These are phyloP conservation scores for Elongisporangium senticosum DNA, from an alignment of 352 stramenopile genomes.

Conservation along the genomic window DNA sequence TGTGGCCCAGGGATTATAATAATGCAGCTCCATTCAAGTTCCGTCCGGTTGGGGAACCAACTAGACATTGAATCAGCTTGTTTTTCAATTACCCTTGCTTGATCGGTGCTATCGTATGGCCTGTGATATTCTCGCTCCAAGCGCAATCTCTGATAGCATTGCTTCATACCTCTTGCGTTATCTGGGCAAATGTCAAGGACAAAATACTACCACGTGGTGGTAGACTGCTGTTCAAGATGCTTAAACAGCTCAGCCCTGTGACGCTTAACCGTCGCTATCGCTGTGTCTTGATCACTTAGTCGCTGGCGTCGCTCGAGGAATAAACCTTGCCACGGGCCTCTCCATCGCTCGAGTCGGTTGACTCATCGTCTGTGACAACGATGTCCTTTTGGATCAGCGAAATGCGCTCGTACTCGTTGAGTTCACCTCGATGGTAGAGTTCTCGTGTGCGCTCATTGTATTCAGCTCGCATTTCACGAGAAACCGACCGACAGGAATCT, in stretches of 20 bases:
- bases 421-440: slow-evolving; percentile 10
- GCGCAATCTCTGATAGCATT: background rate
- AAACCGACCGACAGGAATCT: slow-evolving; percentile 66
- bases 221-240: too few relatives aligned
- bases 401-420: slow-evolving; percentile 31
- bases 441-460: slow-evolving; percentile 22
- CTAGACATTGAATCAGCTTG: background rate
- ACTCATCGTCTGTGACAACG: slow-evolving; percentile 24
- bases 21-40: slow-evolving; percentile 63
- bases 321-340: background rate
- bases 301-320: too few relatives aligned
- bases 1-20: slow-evolving; percentile 40
- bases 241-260: too few relatives aligned
- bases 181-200: too few relatives aligned
- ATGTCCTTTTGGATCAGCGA: slow-evolving; percentile 30
- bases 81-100: slow-evolving; percentile 1
- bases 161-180: too few relatives aligned
- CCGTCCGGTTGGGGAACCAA: slow-evolving; percentile 34
- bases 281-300: too few relatives aligned
- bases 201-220: too few relatives aligned
- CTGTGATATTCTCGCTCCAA: background rate
- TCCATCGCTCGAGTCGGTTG: slow-evolving; percentile 8
- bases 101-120: background rate
- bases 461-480: slow-evolving; percentile 34
- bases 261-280: background rate